Evolutionary conservation across 305 asterid species (phyloP), one percentile per base, ranked within the genome.

Genomic region (Fraxinus sp.): DNA sequence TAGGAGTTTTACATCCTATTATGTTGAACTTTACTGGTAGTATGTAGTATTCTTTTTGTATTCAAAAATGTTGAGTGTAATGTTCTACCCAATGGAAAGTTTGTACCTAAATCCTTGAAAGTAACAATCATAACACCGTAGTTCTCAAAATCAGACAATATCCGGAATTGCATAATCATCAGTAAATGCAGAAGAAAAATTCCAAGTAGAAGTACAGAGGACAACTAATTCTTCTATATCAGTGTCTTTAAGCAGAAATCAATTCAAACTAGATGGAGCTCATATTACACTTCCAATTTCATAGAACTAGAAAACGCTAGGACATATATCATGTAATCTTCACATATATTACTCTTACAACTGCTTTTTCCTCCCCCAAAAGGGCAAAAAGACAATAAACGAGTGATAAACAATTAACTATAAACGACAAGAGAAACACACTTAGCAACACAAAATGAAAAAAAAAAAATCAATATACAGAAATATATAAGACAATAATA

Each of bases 221-320:
- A 11, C 75, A 28, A 68, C 37, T 68, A 26, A 10, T 28, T 28
- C 75, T 28, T 68, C 32, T 62, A 62, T 8, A 24, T 62, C 70
- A 59, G 30, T 59, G 70, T 59, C 72, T 62, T 62, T 62, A 62
- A 22, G 75, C 75, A 68, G 75, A 68, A 68, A 68, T 68, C 18
- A 68, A 10, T 28, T 11, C 71, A 68, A 68, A 68, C 26, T 24
- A 68, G 37, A 66, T 59, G 30, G 32, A 66, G 22, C 18, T 1
- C 32, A 62, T 18, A 11, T 26, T 3, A 66, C 37, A 66, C 37
- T 26, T 68, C 13, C 37, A 68, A 11, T 24, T 24, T 28, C 75
- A 68, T 68, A 68, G 7, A 28, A 68, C 14, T 68, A 8, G 75
- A 68, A 68, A 33, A 28, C 6, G 6, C 39, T 28, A 16, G 8